Base-by-base conservation (phyloP, 208 protist genomes). In the Strigomonas galati region DNA sequence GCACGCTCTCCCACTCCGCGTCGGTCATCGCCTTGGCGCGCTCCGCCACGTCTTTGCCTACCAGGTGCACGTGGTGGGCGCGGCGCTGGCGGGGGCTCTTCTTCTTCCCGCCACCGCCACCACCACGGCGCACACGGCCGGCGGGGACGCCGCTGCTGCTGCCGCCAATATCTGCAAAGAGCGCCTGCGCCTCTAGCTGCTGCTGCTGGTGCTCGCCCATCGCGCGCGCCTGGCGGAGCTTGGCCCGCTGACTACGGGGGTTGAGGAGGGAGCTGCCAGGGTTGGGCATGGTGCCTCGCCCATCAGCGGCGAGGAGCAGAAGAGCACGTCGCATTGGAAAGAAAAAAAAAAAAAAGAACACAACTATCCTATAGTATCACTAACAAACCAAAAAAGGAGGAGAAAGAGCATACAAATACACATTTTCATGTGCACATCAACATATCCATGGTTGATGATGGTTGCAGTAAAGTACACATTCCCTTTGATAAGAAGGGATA, bases 1-100 rank as follows among this genome's bases (percentile, higher is more conserved):
- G 53, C 28, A 94, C 83, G 28, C 76, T 75, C 65, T 90, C 83
- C 85, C 88, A 94, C 75, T 94, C 85, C 32, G 65, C 72, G 66
- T 94, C 88, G 21, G 82, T 87, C 81, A 94, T 84, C 56, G 71
- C 32, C 72, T 84, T 84, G 26, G 76, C 82, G n/a, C 63, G 60
- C 64, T 94, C 85, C 10, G 85, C 81, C 26, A 94, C 66, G 2
- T 78, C 76, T 15, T 54, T 19, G 17, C 87, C 87, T 0, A 82
- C 60, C 28, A 62, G 49, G 9, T 64, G 62, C 28, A 76, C 65
- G 43, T 80, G 76, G 32, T 85, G 63, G 27, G n/a, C 31, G 30
- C 66, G 62, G 35, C 74, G 82, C 62, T 78, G 85, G 54, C 76
- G 75, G 6, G 58, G 23, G 7, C 32, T 31, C n/a, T 54, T 15